Percentiles rank a stretch among this genome's conserved stretches.
Evolutionary conservation across 495 filamentous ascomycete genomes (phyloP).

Genomic region (Tuber microsphaerosporum): DNA sequence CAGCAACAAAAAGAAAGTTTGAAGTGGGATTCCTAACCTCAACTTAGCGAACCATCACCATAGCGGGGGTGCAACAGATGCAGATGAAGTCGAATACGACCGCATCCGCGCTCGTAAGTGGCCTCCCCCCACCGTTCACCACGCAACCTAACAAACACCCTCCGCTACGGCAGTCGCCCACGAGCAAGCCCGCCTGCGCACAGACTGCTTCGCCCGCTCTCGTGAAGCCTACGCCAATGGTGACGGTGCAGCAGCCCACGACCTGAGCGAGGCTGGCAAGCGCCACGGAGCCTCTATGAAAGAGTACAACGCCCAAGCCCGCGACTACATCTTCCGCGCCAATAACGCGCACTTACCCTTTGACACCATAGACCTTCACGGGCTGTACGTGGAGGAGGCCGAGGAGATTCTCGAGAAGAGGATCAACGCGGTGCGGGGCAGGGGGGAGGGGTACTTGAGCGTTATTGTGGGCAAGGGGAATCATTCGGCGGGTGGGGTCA

Average conservation of each 20-base stretch:
- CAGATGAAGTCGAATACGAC: conserved; percentile 82
- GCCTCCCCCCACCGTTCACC: not conserved
- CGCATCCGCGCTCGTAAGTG: conserved; percentile 60
- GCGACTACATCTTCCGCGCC: conserved; percentile 87
- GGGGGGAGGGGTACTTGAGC: conserved; percentile 70
- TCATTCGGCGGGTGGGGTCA: conserved; percentile 68
- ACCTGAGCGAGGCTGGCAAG: conserved; percentile 78
- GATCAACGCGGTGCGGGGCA: conserved; percentile 63
- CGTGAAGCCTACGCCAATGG: conserved; percentile 72
- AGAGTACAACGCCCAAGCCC: conserved; percentile 77
- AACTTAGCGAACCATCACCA: not conserved
- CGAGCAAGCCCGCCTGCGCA: conserved; percentile 66
- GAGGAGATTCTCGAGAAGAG: conserved; percentile 78
- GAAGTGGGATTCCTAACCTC: not conserved
- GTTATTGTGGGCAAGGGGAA: conserved; percentile 94
- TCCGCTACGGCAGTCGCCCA: conserved; percentile 52
- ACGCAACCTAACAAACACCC: not conserved
- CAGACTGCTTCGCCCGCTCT: conserved; percentile 67
- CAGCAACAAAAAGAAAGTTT: not conserved
- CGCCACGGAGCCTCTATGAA: conserved; percentile 69
- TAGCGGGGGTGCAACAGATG: conserved; percentile 45
- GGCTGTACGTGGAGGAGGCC: conserved; percentile 88
- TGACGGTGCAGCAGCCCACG: conserved; percentile 70
- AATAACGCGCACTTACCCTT: conserved; percentile 62
- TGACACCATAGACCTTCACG: conserved; percentile 90